phyloP scores from a whole-genome alignment of 345 rosid species.

The Rhodamnia argentea region DNA sequence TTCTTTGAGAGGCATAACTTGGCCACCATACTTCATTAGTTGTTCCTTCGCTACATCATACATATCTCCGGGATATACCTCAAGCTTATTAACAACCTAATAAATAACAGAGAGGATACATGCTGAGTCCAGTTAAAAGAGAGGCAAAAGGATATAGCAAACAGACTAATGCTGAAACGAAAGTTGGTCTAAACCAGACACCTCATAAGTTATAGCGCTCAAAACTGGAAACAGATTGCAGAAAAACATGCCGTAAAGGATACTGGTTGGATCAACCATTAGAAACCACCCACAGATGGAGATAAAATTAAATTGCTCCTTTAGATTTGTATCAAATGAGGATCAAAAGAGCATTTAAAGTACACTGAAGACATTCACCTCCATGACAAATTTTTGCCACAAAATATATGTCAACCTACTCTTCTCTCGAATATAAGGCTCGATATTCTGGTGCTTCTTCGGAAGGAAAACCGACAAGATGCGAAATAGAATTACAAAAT shows the following conservation, averaged over 20 bases:
- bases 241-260: slow-evolving; percentile 54
- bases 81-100: slow-evolving; percentile 45
- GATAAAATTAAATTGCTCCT: neutral
- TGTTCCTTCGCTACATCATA: slow-evolving; percentile 87
- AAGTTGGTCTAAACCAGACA: neutral
- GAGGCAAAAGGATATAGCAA: neutral
- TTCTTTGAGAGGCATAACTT: slow-evolving; percentile 77
- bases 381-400: neutral
- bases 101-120: neutral
- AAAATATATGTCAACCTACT: neutral
- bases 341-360: neutral
- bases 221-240: neutral
- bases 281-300: slow-evolving; percentile 40
- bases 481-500: neutral
- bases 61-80: slow-evolving; percentile 77
- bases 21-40: slow-evolving; percentile 69
- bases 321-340: slow-evolving; percentile 12
- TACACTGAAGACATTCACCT: neutral
- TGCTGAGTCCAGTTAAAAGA: neutral
- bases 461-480: too few relatives aligned
- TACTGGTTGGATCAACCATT: slow-evolving; percentile 72
- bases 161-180: neutral
- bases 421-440: too few relatives aligned
- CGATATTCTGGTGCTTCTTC: neutral
- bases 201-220: too few relatives aligned